A percentile compares a stretch with the other conserved stretches of the same genome.
Evolutionary conservation across 2,329 filamentous ascomycete genomes (phyloP).

Genomic region (Penicillium brasilianum): DNA sequence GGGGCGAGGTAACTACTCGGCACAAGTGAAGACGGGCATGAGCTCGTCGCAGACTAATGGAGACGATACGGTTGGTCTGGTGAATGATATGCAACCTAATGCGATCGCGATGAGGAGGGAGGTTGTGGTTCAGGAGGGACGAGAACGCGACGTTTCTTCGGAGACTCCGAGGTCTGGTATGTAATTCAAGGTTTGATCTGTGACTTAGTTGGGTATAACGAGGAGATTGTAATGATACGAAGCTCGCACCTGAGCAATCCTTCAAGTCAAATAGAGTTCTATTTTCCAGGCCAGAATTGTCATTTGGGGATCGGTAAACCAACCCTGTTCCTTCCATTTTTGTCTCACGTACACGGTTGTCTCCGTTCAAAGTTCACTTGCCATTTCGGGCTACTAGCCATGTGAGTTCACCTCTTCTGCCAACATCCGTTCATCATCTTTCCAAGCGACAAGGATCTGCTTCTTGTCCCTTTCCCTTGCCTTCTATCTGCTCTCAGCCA

Average conservation of each 20-base stretch:
- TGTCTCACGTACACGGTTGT: too few relatives aligned
- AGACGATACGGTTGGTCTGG: slow-evolving; percentile 9
- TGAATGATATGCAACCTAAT: slow-evolving; percentile 16
- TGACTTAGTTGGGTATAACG: neutral
- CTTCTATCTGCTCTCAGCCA: too few relatives aligned
- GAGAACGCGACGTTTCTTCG: neutral
- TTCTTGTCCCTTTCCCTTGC: neutral
- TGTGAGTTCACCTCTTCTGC: neutral
- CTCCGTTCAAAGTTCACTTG: neutral
- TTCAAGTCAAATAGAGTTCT: neutral
- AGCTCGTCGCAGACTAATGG: slow-evolving; percentile 10
- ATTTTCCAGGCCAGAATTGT: neutral
- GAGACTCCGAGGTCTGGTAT: neutral
- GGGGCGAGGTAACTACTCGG: slow-evolving; percentile 12
- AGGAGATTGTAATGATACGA: neutral
- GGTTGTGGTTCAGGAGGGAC: slow-evolving; percentile 9
- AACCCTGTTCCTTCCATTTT: too few relatives aligned
- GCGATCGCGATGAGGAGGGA: slow-evolving; percentile 13
- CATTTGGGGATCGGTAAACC: too few relatives aligned
- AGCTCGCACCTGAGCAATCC: neutral
- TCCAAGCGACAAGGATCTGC: neutral
- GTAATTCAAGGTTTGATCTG: neutral
- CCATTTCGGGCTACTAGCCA: neutral
- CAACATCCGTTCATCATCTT: neutral
- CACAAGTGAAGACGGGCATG: slow-evolving; percentile 11